Base-by-base conservation (phyloP, 768 basidiomycete species). In the Mycena epipterygia region DNA sequence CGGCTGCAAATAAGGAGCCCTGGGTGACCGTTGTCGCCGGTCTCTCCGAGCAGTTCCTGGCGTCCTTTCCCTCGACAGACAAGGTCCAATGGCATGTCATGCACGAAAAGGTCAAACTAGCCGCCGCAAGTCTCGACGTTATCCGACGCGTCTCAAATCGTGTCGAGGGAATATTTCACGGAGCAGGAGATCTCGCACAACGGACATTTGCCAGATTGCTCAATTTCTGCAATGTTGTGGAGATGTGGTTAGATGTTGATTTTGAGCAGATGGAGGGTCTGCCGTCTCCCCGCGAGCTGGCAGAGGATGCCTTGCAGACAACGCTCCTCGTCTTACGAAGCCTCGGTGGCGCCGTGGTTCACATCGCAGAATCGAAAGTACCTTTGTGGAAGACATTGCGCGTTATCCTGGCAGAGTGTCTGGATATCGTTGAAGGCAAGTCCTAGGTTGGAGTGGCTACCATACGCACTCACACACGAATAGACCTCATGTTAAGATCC, bases 91-190 rank as follows among this genome's bases (percentile, higher is more conserved):
- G 90, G 88, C 81, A 80, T 46, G 83, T 85, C 14, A 83, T 89
- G 73, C 84, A 88, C 73, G 90, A 91, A 74, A 89, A 88, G 72
- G 82, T 89, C 64, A 84, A 81, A 63, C 81, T 92, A 71, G 86
- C 86, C 5, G 86, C 89, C 46, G 78, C 85, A 16, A 85, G 88
- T 7, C 79, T 93, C 51, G 86, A 89, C 29, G 81, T 91, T 56
- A 82, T 93, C 65, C 81, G 84, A 70, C 83, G 85, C 65, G 84
- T 86, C 29, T 85, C 88, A n/a, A 79, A 76, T 69, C 83, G 84
- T 42, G 85, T 88, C 16, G 86, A 88, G 58, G 83, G 82, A 12
- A 79, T 92, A n/a, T 90, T 86, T 75, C 78, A 79, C 44, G 82
- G 82, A 27, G 79, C 84, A 13, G 81, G 83, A 12, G 81, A 83